Conservation (phyloP, 2,329 filamentous ascomycete species). For the Xenosphaeropsis pyriputrescens region DNA sequence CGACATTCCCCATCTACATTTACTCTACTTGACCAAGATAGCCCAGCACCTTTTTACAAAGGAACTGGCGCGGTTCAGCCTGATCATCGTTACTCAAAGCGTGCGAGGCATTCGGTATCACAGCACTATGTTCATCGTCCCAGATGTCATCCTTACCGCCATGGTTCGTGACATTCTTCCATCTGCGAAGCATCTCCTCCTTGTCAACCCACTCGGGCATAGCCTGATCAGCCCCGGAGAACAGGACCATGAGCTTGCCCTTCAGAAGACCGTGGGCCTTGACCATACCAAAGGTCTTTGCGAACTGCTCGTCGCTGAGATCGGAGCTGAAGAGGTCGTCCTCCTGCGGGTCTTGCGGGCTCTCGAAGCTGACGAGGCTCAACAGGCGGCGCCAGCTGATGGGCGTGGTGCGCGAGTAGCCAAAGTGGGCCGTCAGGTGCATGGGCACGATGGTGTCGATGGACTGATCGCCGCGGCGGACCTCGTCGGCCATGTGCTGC, state of each 20-base stretch:
- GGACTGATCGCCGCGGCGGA: conserved; percentile 5
- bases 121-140: conserved; percentile 29
- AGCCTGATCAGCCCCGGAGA: conserved; percentile 29
- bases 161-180: conserved; percentile 24
- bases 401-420: conserved; percentile 16
- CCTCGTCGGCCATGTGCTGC: conserved; percentile 19
- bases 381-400: conserved; percentile 16
- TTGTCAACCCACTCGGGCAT: conserved; percentile 28
- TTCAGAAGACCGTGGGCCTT: conserved; percentile 20
- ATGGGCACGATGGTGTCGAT: conserved; percentile 20
- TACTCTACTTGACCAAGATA: no score
- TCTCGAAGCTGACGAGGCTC: conserved; percentile 31
- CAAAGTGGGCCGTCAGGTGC: conserved; percentile 14
- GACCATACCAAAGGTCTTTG: conserved; percentile 38
- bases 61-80: conserved; percentile 20
- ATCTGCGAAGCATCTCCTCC: conserved; percentile 23
- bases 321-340: conserved; percentile 56
- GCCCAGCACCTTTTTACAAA: no score
- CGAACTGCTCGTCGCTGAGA: conserved; percentile 30
- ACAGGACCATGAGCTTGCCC: conserved; percentile 25
- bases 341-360: conserved; percentile 33
- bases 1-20: no score
- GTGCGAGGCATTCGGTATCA: conserved; percentile 31
- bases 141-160: conserved; percentile 21
- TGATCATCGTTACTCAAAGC: conserved; percentile 32